Conservation (phyloP, 306 rosid genomes). For the Acacia melanoxylon region DNA sequence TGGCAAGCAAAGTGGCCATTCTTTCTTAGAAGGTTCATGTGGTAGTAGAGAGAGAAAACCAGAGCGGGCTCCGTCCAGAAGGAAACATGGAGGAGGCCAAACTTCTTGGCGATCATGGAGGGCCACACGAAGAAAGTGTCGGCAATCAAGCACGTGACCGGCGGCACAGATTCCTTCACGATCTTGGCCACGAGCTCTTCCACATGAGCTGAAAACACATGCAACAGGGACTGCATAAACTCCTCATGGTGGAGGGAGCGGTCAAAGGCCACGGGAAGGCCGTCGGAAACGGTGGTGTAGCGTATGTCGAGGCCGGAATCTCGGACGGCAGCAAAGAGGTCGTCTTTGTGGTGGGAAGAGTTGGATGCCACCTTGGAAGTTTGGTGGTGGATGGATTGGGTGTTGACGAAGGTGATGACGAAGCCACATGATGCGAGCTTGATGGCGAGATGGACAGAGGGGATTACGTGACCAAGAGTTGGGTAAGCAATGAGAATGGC, state of each 20-base stretch:
- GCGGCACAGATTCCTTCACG: conserved; percentile 20
- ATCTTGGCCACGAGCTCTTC: conserved; percentile 47
- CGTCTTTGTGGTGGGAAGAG: neutral
- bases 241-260: conserved; percentile 58
- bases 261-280: conserved; percentile 51
- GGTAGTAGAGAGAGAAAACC: conserved; percentile 57
- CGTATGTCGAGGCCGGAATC: conserved; percentile 51
- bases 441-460: conserved; percentile 56
- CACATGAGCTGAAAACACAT: conserved; percentile 48
- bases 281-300: conserved; percentile 54
- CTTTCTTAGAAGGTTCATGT: conserved; percentile 45
- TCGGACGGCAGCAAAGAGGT: conserved; percentile 39
- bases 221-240: conserved; percentile 51
- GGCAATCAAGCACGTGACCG: conserved; percentile 46
- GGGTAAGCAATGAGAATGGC: conserved; percentile 64
- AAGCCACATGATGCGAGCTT: conserved; percentile 60
- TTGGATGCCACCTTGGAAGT: conserved; percentile 38
- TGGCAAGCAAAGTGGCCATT: conserved; percentile 59
- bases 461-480: conserved; percentile 68
- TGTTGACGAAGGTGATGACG: conserved; percentile 63
- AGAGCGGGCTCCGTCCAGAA: conserved; percentile 69
- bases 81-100: conserved; percentile 38
- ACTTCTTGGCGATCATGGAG: conserved; percentile 46
- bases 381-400: conserved; percentile 51
- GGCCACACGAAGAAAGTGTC: conserved; percentile 72